Percentiles rank a stretch among this genome's conserved stretches.
phyloP scores from a whole-genome alignment of 73 alveolate species.

The Effrenium voratum region DNA sequence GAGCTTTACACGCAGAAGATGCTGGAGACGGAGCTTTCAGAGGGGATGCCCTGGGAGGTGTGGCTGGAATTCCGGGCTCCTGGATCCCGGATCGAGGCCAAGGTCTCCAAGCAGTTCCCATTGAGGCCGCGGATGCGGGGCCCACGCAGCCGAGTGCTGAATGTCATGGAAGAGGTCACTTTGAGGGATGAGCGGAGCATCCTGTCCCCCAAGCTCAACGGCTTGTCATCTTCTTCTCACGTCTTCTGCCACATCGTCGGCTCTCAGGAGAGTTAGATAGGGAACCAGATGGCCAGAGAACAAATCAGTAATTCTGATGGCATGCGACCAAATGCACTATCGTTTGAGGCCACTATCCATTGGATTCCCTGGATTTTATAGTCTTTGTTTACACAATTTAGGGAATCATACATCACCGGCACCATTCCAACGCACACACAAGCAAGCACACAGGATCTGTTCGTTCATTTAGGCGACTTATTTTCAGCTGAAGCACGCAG shows the following conservation, averaged over 20 bases:
- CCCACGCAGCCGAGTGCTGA: conserved; percentile 55
- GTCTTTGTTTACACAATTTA: too few relatives aligned
- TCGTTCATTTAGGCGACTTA: too few relatives aligned
- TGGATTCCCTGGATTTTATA: too few relatives aligned
- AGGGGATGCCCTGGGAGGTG: conserved; percentile 86
- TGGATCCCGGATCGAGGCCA: not conserved
- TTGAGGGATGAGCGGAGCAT: conserved; percentile 71
- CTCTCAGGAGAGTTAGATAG: not conserved
- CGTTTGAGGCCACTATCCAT: too few relatives aligned
- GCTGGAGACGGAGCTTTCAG: conserved; percentile 72
- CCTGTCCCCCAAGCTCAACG: conserved; percentile 65
- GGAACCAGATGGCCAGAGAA: too few relatives aligned
- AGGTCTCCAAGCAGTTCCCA: conserved; percentile 52
- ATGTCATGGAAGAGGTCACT: conserved; percentile 64
- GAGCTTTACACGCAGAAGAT: conserved; percentile 65
- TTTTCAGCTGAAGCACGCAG: too few relatives aligned
- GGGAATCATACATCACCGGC: too few relatives aligned
- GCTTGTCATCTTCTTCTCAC: conserved; percentile 10
- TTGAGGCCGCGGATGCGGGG: conserved; percentile 70
- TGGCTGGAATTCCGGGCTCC: conserved; percentile 50
- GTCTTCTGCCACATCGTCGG: conserved; percentile 62
- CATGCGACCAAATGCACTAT: too few relatives aligned
- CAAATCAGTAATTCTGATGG: too few relatives aligned
- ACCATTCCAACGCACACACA: too few relatives aligned
- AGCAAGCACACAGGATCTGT: too few relatives aligned